phyloP scores from a whole-genome alignment of 1,139 yeast genomes.

The Arxiozyma telluris region DNA sequence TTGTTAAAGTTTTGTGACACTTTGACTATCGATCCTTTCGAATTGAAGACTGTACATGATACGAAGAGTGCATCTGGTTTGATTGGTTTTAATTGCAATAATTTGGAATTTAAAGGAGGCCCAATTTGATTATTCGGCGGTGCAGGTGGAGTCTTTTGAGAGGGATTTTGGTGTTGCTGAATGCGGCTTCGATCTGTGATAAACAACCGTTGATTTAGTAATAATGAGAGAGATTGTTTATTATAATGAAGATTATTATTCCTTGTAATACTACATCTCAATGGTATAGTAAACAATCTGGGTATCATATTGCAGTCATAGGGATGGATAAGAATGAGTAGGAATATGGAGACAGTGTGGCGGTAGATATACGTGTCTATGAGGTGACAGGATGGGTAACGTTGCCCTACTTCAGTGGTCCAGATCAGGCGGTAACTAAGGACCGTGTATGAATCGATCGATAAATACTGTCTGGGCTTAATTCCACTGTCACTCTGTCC shows the following conservation, averaged over 20 bases:
- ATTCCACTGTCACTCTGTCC: too few species aligned
- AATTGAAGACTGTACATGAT: slow-evolving; percentile 74
- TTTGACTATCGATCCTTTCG: slow-evolving; percentile 59
- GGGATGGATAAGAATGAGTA: background rate
- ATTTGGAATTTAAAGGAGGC: slow-evolving; percentile 2
- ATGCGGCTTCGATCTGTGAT: background rate
- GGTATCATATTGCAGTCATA: slow-evolving; percentile 1
- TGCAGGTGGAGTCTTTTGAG: background rate
- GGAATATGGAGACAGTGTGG: background rate
- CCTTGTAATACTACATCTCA: background rate
- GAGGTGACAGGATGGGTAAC: background rate
- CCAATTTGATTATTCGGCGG: background rate
- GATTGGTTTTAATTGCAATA: slow-evolving; percentile 40
- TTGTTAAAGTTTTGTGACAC: slow-evolving; percentile 74
- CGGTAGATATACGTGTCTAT: background rate
- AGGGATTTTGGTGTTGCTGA: background rate
- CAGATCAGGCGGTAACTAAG: too few species aligned
- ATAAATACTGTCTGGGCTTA: too few species aligned
- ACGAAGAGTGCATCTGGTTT: slow-evolving; percentile 50
- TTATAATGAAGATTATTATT: background rate
- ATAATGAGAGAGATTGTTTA: background rate
- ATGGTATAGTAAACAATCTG: background rate
- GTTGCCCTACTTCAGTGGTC: background rate
- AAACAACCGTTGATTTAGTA: background rate
- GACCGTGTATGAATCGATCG: background rate